These are phyloP conservation scores for Chaetoscypha palmicola DNA, from an alignment of 2,329 filamentous ascomycete genomes.

Conservation along the genomic window DNA sequence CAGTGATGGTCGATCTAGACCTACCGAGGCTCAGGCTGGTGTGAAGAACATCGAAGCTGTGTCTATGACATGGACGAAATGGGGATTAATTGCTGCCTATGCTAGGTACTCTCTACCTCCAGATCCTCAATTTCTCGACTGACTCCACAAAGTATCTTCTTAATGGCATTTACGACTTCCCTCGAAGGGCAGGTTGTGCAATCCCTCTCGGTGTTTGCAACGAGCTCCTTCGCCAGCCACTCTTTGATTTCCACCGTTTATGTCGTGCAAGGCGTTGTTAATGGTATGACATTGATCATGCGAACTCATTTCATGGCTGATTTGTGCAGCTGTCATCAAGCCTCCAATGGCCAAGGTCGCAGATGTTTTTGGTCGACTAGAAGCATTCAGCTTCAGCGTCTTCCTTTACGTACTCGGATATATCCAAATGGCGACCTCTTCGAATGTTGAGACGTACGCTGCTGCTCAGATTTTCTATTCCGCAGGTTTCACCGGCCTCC, in stretches of 20 bases:
- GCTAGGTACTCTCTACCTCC: conserved; percentile 13
- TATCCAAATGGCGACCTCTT: conserved; percentile 59
- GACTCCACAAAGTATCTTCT: conserved; percentile 41
- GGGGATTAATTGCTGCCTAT: conserved; percentile 23
- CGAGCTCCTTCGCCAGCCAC: conserved; percentile 42
- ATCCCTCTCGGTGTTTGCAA: conserved; percentile 35
- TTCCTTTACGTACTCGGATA: conserved; percentile 41
- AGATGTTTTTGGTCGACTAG: conserved; percentile 42
- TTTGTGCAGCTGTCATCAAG: conserved; percentile 45
- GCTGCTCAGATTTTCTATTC: conserved; percentile 55
- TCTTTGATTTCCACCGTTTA: conserved; percentile 38
- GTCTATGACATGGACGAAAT: conserved; percentile 24
- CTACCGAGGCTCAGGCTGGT: conserved; percentile 16
- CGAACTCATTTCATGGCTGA: conserved; percentile 14
- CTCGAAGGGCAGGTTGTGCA: conserved; percentile 39
- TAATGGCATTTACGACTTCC: conserved; percentile 41
- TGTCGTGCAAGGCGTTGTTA: conserved; percentile 37
- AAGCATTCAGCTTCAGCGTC: conserved; percentile 39
- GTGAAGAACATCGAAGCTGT: conserved; percentile 25
- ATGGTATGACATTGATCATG: conserved; percentile 35
- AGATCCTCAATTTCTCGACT: neutral
- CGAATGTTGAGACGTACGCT: conserved; percentile 52
- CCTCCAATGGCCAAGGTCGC: conserved; percentile 46
- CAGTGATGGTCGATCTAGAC: neutral
- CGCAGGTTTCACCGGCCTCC: conserved; percentile 46